Conservation (phyloP, 768 basidiomycete genomes). For the Psilocybe sp. region DNA sequence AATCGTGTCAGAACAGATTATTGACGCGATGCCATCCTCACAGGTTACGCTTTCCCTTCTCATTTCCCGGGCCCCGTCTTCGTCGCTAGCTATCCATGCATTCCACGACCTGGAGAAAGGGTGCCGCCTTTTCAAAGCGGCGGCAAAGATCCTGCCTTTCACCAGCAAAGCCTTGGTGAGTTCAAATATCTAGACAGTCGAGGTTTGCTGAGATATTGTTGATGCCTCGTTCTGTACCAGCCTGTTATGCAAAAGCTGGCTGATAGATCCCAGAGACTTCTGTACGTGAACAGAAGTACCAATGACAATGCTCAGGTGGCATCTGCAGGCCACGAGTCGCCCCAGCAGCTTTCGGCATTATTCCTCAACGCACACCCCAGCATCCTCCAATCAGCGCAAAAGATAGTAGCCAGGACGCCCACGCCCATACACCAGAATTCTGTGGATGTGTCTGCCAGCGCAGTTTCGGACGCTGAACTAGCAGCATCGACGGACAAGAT, state of each 20-base stretch:
- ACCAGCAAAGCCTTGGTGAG: constrained; percentile 58
- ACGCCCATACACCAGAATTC: not conserved
- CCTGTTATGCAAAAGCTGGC: constrained; percentile 54
- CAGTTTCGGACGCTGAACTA: not conserved
- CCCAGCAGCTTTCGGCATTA: constrained; percentile 26
- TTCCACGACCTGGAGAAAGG: constrained; percentile 59
- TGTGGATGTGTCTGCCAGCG: not conserved
- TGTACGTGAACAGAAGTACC: constrained; percentile 28
- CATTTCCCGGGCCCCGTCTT: constrained; percentile 58
- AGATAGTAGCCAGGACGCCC: constrained; percentile 6
- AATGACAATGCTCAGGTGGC: constrained; percentile 1
- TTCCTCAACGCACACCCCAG: constrained; percentile 33
- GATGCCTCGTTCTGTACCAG: constrained; percentile 23
- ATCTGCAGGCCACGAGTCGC: constrained; percentile 11
- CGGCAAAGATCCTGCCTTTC: constrained; percentile 56
- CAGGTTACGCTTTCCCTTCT: constrained; percentile 66
- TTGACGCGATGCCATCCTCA: not conserved
- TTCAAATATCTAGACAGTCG: constrained; percentile 9
- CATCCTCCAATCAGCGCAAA: constrained; percentile 29
- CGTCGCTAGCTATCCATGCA: constrained; percentile 56
- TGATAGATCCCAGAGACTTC: constrained; percentile 47
- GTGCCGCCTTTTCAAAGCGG: constrained; percentile 54
- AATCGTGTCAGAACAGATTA: not conserved
- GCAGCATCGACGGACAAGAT: not conserved
- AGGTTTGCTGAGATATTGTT: not conserved